Base-by-base conservation (phyloP, 1,284 basidiomycete genomes). In the Trichosporon ovoides region DNA sequence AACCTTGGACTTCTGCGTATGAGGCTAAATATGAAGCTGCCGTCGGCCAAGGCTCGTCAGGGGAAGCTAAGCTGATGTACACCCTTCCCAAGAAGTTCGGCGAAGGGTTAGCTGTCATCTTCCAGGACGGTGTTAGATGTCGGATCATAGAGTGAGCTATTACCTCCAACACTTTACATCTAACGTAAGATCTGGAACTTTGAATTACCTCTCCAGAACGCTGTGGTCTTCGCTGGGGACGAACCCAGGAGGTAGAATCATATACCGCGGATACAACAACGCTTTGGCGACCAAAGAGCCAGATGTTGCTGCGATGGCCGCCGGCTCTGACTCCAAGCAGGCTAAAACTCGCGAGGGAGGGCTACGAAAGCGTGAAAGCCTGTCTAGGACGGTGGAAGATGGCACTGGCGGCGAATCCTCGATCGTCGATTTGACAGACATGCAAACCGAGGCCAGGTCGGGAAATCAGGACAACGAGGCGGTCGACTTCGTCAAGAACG, bases 61-160 rank as follows among this genome's bases (percentile, higher is more conserved):
- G 78, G 3, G 81, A 81, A 61, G 81, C 80, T 56, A 83, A 83
- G 68, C 76, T 83, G 35, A 80, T 80, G 54, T 77, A 79, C 56
- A 70, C 62, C 2, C 70, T 83, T 12, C 72, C 72, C 0, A 50
- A 68, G n/a, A 64, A 59, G 33, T 76, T 73, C 31, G 78, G 77
- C 5, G 60, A 65, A 18, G 76, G 74, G 16, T 63, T 77, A 28
- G 78, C 72, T n/a, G 72, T 81, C 58, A 77, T 83, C 13, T 82
- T 81, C 58, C 79, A 81, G 55, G 78, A 81, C 57, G 78, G 72
- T 3, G 69, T 72, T 14, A 73, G 74, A 14, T 81, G 80, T 20
- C 75, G 80, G 16, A 66, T 82, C 13, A 66, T 78, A 7, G 70
- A 73, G 77, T 79, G 60, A 68, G 78, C 56, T 16, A 3, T 18